phyloP scores from a whole-genome alignment of 1,284 basidiomycete genomes.

The Apiotrichum brassicae region DNA sequence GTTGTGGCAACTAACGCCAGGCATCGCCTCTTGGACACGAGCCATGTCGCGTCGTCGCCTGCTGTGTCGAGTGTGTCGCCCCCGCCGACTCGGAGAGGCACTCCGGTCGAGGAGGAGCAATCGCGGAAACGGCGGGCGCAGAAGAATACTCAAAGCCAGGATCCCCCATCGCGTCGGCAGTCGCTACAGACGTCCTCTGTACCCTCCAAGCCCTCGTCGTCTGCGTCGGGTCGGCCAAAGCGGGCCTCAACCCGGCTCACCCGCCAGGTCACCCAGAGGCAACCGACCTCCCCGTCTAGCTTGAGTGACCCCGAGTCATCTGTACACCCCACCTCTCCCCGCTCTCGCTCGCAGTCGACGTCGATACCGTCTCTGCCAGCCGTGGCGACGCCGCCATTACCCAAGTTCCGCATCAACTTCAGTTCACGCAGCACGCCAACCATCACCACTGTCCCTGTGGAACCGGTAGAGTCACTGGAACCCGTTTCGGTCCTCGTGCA shows the following conservation, averaged over 20 bases:
- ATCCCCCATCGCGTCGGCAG: background rate
- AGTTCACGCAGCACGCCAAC: background rate
- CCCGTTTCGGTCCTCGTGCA: too few relatives aligned
- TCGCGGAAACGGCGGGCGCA: background rate
- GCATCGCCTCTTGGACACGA: background rate
- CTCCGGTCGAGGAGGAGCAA: background rate
- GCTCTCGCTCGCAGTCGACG: too few relatives aligned
- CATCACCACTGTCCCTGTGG: background rate
- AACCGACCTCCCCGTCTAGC: slow-evolving; percentile 1
- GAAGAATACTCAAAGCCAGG: background rate
- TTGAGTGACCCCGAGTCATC: slow-evolving; percentile 1
- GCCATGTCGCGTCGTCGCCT: background rate
- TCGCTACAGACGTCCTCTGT: background rate
- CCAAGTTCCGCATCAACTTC: background rate
- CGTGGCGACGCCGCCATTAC: background rate
- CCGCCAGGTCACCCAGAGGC: background rate
- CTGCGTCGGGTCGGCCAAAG: background rate
- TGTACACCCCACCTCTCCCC: too few relatives aligned
- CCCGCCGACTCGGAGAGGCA: background rate
- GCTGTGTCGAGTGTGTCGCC: background rate
- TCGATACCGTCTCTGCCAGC: too few relatives aligned
- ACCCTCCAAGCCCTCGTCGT: background rate
- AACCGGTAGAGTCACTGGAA: too few relatives aligned
- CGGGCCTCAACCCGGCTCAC: background rate
- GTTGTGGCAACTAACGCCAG: background rate